Conservation (phyloP, 1,284 basidiomycete species). For the Trichosporon faecale region DNA sequence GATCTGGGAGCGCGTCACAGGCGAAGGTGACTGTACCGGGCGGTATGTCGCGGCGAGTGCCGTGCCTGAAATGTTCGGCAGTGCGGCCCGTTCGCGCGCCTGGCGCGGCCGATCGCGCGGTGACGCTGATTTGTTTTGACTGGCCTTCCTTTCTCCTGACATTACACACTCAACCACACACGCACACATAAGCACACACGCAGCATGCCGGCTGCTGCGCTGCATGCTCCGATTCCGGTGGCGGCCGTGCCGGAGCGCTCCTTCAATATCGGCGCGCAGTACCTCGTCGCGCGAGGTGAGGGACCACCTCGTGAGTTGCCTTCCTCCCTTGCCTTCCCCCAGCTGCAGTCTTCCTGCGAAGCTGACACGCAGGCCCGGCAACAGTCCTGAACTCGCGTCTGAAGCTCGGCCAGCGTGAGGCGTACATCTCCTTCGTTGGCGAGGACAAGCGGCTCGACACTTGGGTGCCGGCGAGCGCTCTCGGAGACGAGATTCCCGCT, state of each 20-base stretch:
- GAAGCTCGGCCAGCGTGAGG: slow-evolving; percentile 29
- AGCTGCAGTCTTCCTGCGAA: background rate
- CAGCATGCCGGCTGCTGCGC: background rate
- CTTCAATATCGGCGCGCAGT: slow-evolving; percentile 21
- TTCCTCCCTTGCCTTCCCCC: background rate
- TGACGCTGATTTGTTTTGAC: background rate
- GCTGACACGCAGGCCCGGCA: slow-evolving; percentile 29
- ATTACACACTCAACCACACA: background rate
- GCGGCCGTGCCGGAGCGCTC: background rate
- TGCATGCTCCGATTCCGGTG: background rate
- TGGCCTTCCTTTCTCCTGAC: background rate
- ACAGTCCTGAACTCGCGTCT: slow-evolving; percentile 31
- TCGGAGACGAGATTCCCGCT: slow-evolving; percentile 28
- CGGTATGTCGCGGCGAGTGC: background rate
- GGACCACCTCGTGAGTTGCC: slow-evolving; percentile 18
- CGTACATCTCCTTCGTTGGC: slow-evolving; percentile 43
- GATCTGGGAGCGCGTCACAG: background rate
- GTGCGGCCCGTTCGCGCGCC: background rate
- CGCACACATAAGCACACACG: background rate
- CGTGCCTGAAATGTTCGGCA: background rate
- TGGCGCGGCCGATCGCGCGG: background rate
- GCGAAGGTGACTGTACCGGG: background rate
- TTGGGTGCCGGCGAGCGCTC: slow-evolving; percentile 59
- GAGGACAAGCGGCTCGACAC: slow-evolving; percentile 71
- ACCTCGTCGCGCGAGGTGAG: slow-evolving; percentile 26